Evolutionary conservation across 768 basidiomycete species (phyloP).

Genomic region (Leccinum longicurvipes): DNA sequence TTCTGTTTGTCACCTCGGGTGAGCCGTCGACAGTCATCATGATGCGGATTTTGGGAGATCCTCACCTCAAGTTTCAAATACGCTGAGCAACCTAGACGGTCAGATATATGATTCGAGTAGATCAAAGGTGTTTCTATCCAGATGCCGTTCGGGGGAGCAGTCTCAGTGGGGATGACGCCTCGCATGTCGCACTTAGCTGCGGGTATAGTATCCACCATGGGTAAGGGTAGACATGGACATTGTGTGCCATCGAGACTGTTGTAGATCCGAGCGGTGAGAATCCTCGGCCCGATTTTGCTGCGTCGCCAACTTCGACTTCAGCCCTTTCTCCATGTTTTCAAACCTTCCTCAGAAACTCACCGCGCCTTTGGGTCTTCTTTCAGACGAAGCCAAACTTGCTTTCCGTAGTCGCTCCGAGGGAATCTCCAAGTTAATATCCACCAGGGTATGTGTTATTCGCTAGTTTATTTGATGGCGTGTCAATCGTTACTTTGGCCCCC

Average conservation of each 20-base stretch:
- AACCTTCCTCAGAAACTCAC: slow-evolving; percentile 70
- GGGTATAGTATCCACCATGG: not conserved
- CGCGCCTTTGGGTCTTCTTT: slow-evolving; percentile 73
- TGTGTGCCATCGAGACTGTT: no score
- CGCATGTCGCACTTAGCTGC: slow-evolving; percentile 6
- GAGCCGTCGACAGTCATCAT: not conserved
- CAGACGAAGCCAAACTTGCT: slow-evolving; percentile 85
- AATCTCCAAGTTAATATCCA: slow-evolving; percentile 68
- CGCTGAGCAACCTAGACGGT: slow-evolving; percentile 45
- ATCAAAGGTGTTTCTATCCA: slow-evolving; percentile 69
- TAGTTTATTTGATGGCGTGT: not conserved
- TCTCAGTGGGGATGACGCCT: not conserved
- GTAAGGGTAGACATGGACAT: no score
- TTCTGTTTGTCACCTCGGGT: slow-evolving; percentile 42
- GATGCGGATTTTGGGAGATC: not conserved
- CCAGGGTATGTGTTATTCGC: slow-evolving; percentile 51
- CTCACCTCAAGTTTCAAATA: slow-evolving; percentile 74
- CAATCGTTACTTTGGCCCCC: slow-evolving; percentile 5
- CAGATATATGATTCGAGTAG: slow-evolving; percentile 56
- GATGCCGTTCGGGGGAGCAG: slow-evolving; percentile 21
- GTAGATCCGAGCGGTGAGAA: no score
- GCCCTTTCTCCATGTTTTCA: slow-evolving; percentile 49
- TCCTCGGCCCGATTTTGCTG: not conserved
- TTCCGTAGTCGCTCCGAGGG: slow-evolving; percentile 83
- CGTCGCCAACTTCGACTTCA: not conserved